phyloP scores from a whole-genome alignment of 305 asterid species.

The Andrographis paniculata region DNA sequence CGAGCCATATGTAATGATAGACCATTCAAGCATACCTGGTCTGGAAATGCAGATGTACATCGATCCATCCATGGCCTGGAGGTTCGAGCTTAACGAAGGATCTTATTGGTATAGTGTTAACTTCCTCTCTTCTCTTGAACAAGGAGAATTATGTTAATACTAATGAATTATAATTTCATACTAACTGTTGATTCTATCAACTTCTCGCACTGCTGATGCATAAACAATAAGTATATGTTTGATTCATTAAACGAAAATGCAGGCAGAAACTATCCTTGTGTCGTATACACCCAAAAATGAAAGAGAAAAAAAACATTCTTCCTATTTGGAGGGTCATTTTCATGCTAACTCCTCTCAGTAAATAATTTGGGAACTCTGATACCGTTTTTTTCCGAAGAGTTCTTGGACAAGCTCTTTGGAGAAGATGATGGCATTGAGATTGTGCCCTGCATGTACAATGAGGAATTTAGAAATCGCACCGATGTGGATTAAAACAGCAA shows the following conservation, averaged over 20 bases:
- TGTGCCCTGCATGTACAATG: slow-evolving; percentile 26
- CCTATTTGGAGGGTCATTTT: slow-evolving; percentile 39
- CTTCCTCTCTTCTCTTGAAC: too few relatives aligned
- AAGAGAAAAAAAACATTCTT: too few relatives aligned
- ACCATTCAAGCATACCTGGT: too few relatives aligned
- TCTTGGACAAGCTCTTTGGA: slow-evolving; percentile 35
- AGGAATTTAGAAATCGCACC: too few relatives aligned
- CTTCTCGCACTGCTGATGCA: too few relatives aligned
- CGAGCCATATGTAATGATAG: neutral
- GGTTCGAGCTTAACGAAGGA: neutral
- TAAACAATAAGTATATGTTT: slow-evolving; percentile 2
- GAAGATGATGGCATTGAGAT: slow-evolving; percentile 47
- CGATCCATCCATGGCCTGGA: neutral
- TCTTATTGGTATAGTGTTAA: too few relatives aligned
- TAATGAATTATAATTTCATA: too few relatives aligned
- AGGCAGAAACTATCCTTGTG: neutral
- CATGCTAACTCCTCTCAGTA: slow-evolving; percentile 24
- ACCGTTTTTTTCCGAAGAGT: slow-evolving; percentile 23
- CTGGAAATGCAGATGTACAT: neutral
- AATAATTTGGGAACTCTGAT: slow-evolving; percentile 16
- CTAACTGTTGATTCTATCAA: too few relatives aligned
- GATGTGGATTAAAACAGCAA: too few relatives aligned
- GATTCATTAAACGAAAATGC: slow-evolving; percentile 9
- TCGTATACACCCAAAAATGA: too few relatives aligned
- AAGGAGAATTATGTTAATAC: too few relatives aligned